phyloP scores from a whole-genome alignment of 768 basidiomycete genomes.

The Hypholoma sublateritium region DNA sequence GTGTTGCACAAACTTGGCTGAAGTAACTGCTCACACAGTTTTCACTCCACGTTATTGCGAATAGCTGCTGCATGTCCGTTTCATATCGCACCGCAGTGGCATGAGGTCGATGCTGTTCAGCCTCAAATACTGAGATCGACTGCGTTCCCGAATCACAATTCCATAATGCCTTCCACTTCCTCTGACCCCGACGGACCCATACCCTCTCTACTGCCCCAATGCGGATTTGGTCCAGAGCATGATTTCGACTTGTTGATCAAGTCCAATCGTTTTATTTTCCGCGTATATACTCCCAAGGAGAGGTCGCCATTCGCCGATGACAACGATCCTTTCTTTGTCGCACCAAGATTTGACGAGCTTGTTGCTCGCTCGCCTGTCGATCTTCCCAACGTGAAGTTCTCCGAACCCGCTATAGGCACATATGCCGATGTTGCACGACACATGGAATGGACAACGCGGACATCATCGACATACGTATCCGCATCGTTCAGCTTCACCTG shows the following conservation, averaged over 20 bases:
- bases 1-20: slow-evolving; percentile 25
- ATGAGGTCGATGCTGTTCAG: slow-evolving; percentile 28
- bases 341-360: slow-evolving; percentile 59
- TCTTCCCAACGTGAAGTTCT: slow-evolving; percentile 24
- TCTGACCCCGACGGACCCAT: slow-evolving; percentile 23
- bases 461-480: slow-evolving; percentile 68
- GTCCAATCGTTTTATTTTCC: slow-evolving; percentile 75
- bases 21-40: slow-evolving; percentile 4
- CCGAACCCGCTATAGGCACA: slow-evolving; percentile 34
- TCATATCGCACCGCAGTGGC: slow-evolving; percentile 27
- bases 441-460: slow-evolving; percentile 78
- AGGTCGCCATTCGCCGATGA: slow-evolving; percentile 52
- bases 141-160: slow-evolving; percentile 9
- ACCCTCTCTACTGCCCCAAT: slow-evolving; percentile 54
- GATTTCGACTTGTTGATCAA: slow-evolving; percentile 61
- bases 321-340: slow-evolving; percentile 66
- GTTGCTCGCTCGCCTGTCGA: slow-evolving; percentile 36
- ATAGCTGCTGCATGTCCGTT: slow-evolving; percentile 23
- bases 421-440: slow-evolving; percentile 68
- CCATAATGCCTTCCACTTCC: slow-evolving; percentile 17
- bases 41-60: slow-evolving; percentile 13
- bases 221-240: slow-evolving; percentile 66
- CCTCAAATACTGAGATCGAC: slow-evolving; percentile 15
- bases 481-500: slow-evolving; percentile 81
- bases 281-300: slow-evolving; percentile 74